Evolutionary conservation across 495 filamentous ascomycete species (phyloP).

Genomic region (Penicillium atrosanguineum): DNA sequence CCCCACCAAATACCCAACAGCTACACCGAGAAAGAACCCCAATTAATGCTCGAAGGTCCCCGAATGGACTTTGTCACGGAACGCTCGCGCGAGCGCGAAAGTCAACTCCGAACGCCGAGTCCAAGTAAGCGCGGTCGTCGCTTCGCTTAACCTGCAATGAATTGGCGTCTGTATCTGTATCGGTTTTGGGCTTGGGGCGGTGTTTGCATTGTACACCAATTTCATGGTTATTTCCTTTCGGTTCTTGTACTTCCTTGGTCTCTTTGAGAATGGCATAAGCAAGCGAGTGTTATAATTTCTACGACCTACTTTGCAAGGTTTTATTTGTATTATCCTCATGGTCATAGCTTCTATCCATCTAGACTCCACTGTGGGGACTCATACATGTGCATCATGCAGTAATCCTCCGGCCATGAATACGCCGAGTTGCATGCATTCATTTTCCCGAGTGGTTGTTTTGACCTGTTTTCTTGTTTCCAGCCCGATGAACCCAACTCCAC

Average conservation of each 20-base stretch:
- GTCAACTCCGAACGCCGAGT: slow-evolving; percentile 38
- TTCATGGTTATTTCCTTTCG: not conserved
- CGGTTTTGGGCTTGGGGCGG: not conserved
- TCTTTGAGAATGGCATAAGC: not conserved
- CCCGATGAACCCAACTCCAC: no score
- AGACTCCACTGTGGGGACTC: no score
- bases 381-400: no score
- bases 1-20: slow-evolving; percentile 8
- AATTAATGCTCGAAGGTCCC: slow-evolving; percentile 38
- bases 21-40: slow-evolving; percentile 27
- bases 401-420: no score
- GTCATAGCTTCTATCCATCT: not conserved
- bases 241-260: slow-evolving; percentile 8
- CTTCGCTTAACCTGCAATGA: slow-evolving; percentile 16
- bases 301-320: not conserved
- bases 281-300: not conserved
- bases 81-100: slow-evolving; percentile 36
- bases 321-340: not conserved
- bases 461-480: no score
- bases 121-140: slow-evolving; percentile 35
- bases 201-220: slow-evolving; percentile 8
- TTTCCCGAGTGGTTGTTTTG: no score
- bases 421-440: no score
- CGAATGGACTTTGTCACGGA: slow-evolving; percentile 34
- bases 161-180: slow-evolving; percentile 18